Conservation (phyloP, 1,139 yeast genomes). For the Blastobotrys arbuscula region DNA sequence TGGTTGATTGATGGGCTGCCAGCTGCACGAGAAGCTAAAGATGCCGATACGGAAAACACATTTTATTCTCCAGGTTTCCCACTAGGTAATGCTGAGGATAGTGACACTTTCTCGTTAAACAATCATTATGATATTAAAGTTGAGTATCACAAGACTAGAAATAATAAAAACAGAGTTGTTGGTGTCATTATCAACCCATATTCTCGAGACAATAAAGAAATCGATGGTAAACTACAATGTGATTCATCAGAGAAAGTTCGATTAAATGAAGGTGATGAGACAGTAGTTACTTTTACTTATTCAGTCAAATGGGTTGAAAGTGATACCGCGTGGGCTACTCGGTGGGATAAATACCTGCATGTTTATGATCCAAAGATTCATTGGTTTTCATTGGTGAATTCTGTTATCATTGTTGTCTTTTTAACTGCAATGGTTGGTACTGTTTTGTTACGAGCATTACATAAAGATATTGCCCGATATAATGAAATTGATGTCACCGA, state of each 20-base stretch:
- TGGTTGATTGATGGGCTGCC: constrained; percentile 97
- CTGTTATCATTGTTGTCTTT: constrained; percentile 71
- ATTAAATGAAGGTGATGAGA: constrained; percentile 25
- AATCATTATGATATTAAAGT: constrained; percentile 76
- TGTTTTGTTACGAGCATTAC: constrained; percentile 71
- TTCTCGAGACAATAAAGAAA: constrained; percentile 50
- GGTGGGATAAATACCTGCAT: constrained; percentile 97
- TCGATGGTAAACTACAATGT: constrained; percentile 35
- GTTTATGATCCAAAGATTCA: constrained; percentile 90
- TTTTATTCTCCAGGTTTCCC: constrained; percentile 81
- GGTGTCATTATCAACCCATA: constrained; percentile 76
- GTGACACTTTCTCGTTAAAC: constrained; percentile 42
- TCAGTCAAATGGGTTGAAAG: constrained; percentile 63
- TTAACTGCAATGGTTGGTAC: constrained; percentile 77
- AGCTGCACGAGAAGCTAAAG: constrained; percentile 70
- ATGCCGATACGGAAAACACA: constrained; percentile 34
- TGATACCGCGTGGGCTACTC: constrained; percentile 87
- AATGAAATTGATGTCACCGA: constrained; percentile 78
- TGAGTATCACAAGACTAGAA: constrained; percentile 77
- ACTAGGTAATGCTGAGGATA: constrained; percentile 50
- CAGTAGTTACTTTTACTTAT: constrained; percentile 52
- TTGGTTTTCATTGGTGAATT: constrained; percentile 88
- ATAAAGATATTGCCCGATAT: constrained; percentile 79
- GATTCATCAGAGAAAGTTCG: constrained; percentile 37
- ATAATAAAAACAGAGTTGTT: constrained; percentile 72